Conservation (phyloP, 306 rosid genomes). For the Castanopsis chinensis region DNA sequence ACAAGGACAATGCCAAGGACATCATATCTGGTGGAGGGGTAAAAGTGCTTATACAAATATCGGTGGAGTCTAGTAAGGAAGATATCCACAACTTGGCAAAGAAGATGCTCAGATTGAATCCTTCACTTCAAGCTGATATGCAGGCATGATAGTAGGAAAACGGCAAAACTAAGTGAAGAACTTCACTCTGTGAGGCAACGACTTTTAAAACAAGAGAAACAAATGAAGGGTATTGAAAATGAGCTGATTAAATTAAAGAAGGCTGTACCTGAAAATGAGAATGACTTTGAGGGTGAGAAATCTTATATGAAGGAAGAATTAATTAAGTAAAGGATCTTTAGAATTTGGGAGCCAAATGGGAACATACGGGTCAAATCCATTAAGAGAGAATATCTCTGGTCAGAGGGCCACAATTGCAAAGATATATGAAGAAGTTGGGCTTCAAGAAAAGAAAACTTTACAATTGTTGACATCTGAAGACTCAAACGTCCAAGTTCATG, state of each 20-base stretch:
- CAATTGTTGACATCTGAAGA: slow-evolving; percentile 60
- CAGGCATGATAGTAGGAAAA: slow-evolving; percentile 11
- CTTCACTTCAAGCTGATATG: slow-evolving; percentile 34
- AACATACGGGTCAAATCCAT: slow-evolving; percentile 27
- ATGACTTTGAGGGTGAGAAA: slow-evolving; percentile 48
- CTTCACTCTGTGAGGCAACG: slow-evolving; percentile 36
- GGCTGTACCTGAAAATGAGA: slow-evolving; percentile 37
- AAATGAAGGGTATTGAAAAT: slow-evolving; percentile 43
- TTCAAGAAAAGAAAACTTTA: slow-evolving; percentile 53
- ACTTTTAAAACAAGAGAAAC: slow-evolving; percentile 50
- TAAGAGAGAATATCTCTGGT: slow-evolving; percentile 43
- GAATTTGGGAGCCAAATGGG: slow-evolving; percentile 34
- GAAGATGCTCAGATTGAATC: slow-evolving; percentile 41
- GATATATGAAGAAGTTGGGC: slow-evolving; percentile 70
- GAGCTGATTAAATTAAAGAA: slow-evolving; percentile 45
- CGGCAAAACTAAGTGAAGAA: slow-evolving; percentile 46
- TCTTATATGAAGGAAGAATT: slow-evolving; percentile 36
- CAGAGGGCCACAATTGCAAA: slow-evolving; percentile 67
- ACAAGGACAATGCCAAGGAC: slow-evolving; percentile 53
- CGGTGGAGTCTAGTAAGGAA: slow-evolving; percentile 48
- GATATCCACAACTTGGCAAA: slow-evolving; percentile 63
- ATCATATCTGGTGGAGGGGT: slow-evolving; percentile 46
- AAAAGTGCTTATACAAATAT: slow-evolving; percentile 49
- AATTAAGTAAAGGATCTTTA: slow-evolving; percentile 26
- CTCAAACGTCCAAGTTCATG: slow-evolving; percentile 56